Evolutionary conservation across 257 asterid species (phyloP).

Genomic region (Rauvolfia tetraphylla): DNA sequence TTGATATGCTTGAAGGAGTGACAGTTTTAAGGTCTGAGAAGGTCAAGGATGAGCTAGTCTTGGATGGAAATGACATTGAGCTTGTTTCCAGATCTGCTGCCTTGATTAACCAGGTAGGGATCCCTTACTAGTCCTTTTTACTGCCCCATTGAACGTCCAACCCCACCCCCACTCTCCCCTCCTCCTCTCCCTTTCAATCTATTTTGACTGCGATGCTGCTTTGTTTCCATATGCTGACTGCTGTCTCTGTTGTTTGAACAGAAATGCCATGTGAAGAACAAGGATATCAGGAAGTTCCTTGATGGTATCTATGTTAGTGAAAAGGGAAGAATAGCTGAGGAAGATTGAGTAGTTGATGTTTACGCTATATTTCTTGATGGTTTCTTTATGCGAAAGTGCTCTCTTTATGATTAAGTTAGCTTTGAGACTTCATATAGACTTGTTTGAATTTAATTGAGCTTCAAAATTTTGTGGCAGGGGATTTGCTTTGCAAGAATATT

Average conservation of each 20-base stretch:
- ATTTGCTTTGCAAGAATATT: background rate
- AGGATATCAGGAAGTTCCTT: slow-evolving; percentile 78
- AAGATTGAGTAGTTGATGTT: slow-evolving; percentile 33
- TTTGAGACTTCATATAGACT: slow-evolving; percentile 4
- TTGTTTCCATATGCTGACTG: background rate
- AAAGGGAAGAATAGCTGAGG: slow-evolving; percentile 65
- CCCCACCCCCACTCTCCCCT: too few relatives aligned
- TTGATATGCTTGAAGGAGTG: slow-evolving; percentile 84
- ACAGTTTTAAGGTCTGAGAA: slow-evolving; percentile 69
- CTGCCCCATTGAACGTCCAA: background rate
- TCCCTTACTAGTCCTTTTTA: too few relatives aligned
- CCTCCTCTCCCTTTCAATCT: too few relatives aligned
- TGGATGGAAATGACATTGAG: slow-evolving; percentile 81
- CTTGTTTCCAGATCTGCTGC: slow-evolving; percentile 81
- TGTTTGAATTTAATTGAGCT: background rate
- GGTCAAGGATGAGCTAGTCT: slow-evolving; percentile 72
- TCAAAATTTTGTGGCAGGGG: slow-evolving; percentile 4
- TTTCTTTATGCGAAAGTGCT: slow-evolving; percentile 14
- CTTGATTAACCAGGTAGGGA: slow-evolving; percentile 61
- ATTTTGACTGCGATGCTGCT: too few relatives aligned
- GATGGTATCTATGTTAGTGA: slow-evolving; percentile 86
- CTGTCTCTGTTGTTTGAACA: slow-evolving; percentile 15
- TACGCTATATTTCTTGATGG: slow-evolving; percentile 3
- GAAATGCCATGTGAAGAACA: slow-evolving; percentile 90
- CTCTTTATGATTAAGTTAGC: slow-evolving; percentile 11